Percentiles rank a stretch among this genome's conserved stretches.
Evolutionary conservation across 2,329 filamentous ascomycete species (phyloP).

Genomic region (Aspergillus quadricinctus): DNA sequence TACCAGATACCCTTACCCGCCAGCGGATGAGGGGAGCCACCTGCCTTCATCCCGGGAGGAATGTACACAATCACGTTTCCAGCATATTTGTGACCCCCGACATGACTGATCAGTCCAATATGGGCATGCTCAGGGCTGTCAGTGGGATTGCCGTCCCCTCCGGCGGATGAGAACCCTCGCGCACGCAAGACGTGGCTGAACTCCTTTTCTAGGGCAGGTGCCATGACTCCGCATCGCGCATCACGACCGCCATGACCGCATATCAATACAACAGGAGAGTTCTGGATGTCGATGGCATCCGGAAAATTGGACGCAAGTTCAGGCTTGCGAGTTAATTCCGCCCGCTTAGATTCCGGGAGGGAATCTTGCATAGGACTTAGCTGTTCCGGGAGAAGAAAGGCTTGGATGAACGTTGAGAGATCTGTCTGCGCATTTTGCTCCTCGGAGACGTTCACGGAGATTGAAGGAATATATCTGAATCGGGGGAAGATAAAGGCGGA

Average conservation of each 20-base stretch:
- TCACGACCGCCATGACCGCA: constrained; percentile 86
- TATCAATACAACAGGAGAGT: constrained; percentile 61
- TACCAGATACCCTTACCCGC: constrained; percentile 67
- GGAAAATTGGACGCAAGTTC: constrained; percentile 48
- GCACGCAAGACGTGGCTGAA: constrained; percentile 52
- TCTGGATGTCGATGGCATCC: constrained; percentile 61
- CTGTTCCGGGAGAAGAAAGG: constrained; percentile 36
- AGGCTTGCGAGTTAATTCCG: constrained; percentile 46
- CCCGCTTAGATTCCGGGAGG: constrained; percentile 25
- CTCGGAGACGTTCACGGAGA: constrained; percentile 60
- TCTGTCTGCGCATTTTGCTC: constrained; percentile 11
- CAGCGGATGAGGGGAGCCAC: constrained; percentile 28
- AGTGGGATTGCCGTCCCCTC: constrained; percentile 13
- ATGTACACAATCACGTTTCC: constrained; percentile 89
- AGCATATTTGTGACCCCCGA: constrained; percentile 92
- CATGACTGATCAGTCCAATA: constrained; percentile 63
- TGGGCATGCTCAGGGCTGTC: constrained; percentile 34
- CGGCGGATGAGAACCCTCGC: constrained; percentile 26
- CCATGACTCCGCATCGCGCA: constrained; percentile 73
- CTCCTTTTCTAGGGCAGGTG: constrained; percentile 65
- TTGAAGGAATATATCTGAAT: constrained; percentile 73
- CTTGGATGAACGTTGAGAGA: constrained; percentile 43
- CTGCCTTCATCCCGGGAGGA: constrained; percentile 28
- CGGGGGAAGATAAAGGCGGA: constrained; percentile 76
- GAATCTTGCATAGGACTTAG: constrained; percentile 31